Percentiles rank a stretch among this genome's conserved stretches.
phyloP scores from a whole-genome alignment of 2,329 filamentous ascomycete genomes.

The Xylariaceae sp. region DNA sequence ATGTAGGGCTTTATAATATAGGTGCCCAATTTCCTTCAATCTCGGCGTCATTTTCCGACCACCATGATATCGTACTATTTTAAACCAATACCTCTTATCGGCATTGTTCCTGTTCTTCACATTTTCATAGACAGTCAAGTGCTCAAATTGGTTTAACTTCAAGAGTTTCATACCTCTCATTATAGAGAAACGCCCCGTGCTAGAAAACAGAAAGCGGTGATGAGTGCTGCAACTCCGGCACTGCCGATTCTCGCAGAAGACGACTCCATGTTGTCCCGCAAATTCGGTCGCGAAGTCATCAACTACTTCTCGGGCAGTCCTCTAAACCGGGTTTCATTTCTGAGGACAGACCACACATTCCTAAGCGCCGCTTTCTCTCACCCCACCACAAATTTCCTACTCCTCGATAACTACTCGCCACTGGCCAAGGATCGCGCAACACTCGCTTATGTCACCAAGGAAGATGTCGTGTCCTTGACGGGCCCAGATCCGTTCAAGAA shows the following conservation, averaged over 20 bases:
- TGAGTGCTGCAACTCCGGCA: conserved; percentile 38
- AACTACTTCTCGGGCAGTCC: conserved; percentile 82
- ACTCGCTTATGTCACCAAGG: conserved; percentile 64
- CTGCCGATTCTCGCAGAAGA: conserved; percentile 43
- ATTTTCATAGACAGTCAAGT: too few species aligned
- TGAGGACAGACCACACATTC: conserved; percentile 68
- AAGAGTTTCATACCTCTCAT: too few species aligned
- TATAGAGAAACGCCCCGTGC: too few species aligned
- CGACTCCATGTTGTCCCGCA: conserved; percentile 67
- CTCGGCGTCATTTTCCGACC: too few species aligned
- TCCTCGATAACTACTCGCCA: conserved; percentile 75
- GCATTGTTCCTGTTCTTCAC: too few species aligned
- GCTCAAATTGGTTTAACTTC: too few species aligned
- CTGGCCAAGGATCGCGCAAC: conserved; percentile 58
- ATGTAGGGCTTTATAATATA: too few species aligned
- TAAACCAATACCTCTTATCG: too few species aligned
- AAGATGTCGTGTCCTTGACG: conserved; percentile 67
- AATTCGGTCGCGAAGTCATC: conserved; percentile 73
- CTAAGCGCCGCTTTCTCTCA: conserved; percentile 63
- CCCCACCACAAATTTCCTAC: conserved; percentile 66
- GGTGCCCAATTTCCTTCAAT: too few species aligned
- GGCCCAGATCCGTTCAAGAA: conserved; percentile 67
- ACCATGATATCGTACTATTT: too few species aligned
- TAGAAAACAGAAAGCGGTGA: conserved; percentile 13
- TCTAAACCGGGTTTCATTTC: conserved; percentile 75